Base-by-base conservation (phyloP, 1,284 basidiomycete species). In the Phellinidium pouzarii region DNA sequence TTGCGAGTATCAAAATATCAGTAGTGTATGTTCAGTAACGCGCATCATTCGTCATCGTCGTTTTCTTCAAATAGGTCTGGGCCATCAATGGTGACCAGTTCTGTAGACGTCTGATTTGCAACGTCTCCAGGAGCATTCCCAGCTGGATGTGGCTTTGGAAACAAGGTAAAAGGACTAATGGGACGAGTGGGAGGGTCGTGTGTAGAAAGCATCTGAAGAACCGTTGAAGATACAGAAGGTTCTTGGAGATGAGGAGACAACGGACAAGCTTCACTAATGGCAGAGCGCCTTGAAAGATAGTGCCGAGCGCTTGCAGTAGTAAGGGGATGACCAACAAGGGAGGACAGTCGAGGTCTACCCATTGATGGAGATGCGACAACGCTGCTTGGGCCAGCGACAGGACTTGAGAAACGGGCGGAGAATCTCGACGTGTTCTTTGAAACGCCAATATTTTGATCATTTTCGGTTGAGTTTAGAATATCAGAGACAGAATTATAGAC, bases 51-150 rank as follows among this genome's bases (percentile, higher is more conserved):
- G 20, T 55, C 54, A 8, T 43, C 54, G 12, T 51, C 54, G 2
- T 41, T 27, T n/a, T 27, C 45, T n/a, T 25, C 38, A 44, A 55
- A 55, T 9, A 55, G 31, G 29, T 51, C 36, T 7, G 54, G 54
- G 9, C 54, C 54, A 4, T 52, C 44, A 19, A 54, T 29, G 36
- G 17, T 23, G 11, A 17, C 11, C 7, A n/a, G 27, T 47, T 29
- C 45, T 17, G 14, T 6, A 37, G 37, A 17, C n/a, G n/a, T 17
- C n/a, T 17, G 19, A 40, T 20, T 17, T 17, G 3, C 19, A 2
- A n/a, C n/a, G 8, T 1, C 37, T 17, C 19, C 37, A 34, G 14
- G 31, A 14, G 6, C 31, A 14, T 11, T 8, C 31, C 31, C 14
- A 8, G 7, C 37, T 40, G 12, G n/a, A 40, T 7, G 43, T 5